These are phyloP conservation scores for Sordariomycetes sp. DNA, from an alignment of 2,329 filamentous ascomycete genomes.

Conservation along the genomic window DNA sequence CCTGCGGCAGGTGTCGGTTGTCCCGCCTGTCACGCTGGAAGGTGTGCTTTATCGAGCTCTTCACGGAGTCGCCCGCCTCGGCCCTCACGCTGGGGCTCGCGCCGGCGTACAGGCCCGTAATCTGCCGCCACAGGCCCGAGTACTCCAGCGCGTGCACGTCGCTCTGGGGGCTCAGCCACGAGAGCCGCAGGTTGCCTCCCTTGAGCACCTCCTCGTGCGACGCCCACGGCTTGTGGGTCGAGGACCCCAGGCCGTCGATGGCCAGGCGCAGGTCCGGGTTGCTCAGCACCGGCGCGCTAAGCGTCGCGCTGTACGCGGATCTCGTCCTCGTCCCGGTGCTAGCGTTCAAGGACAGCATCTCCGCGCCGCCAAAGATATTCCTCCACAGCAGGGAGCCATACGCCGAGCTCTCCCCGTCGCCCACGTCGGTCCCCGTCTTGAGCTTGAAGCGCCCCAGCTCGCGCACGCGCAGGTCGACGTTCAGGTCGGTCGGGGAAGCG, in stretches of 20 bases:
- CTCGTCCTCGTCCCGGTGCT: conserved; percentile 82
- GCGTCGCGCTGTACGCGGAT: conserved; percentile 79
- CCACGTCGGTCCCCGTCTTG: conserved; percentile 90
- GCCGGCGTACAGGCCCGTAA: conserved; percentile 65
- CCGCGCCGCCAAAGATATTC: conserved; percentile 90
- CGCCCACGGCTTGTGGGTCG: conserved; percentile 84
- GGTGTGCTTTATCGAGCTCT: conserved; percentile 74
- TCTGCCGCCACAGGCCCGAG: conserved; percentile 74
- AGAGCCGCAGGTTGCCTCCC: conserved; percentile 65
- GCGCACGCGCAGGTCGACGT: conserved; percentile 70
- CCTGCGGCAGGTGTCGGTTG: conserved; percentile 71
- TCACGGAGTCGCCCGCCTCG: conserved; percentile 85
- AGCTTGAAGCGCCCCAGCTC: conserved; percentile 78
- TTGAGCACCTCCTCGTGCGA: conserved; percentile 85
- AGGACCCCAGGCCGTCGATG: conserved; percentile 70
- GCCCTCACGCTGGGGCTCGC: conserved; percentile 74
- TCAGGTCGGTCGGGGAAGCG: conserved; percentile 65
- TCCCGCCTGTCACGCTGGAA: conserved; percentile 75
- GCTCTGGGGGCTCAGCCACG: conserved; percentile 56
- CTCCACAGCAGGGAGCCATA: conserved; percentile 80
- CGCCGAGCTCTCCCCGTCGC: conserved; percentile 87
- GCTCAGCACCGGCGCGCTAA: conserved; percentile 73
- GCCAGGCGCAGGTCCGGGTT: conserved; percentile 75
- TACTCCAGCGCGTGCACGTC: conserved; percentile 73
- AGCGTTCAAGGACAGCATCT: conserved; percentile 78